Evolutionary conservation across 345 rosid species (phyloP), one percentile per base, ranked within the genome.

Genomic region (Eucalyptus tenuipes): DNA sequence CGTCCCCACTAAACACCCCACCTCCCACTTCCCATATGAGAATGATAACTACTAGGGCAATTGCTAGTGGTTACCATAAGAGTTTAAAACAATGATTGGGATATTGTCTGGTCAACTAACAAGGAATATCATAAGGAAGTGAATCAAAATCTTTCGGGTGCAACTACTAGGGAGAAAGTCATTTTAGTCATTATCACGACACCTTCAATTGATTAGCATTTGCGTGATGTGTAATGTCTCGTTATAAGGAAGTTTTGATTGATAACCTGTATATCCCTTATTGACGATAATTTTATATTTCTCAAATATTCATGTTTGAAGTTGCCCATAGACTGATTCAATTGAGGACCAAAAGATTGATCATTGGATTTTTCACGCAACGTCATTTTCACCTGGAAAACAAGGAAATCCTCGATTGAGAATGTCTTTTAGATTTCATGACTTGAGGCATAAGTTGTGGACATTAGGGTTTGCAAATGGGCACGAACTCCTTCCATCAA

Each of bases 11-110:
- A 7, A 52, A 52, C 5, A 52, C 57, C 57, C 1, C 57, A 3
- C 10, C 24, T 52, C 25, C 2, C 57, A 2, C 5, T 20, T 18
- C 1, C 0, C 4, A 52, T 52, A 52, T 52, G 10, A 52, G 5
- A 18, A 52, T 0, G 25, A 52, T 52, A 1, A 4, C 24, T 52
- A 7, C 0, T 52, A 3, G 10, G 57, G 0, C 10, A 52, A 52
- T 52, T 52, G 57, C 1, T 1, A 52, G 1, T 52, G 0, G 0
- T 52, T 52, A 18, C 5, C 5, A 0, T 12, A 18, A 71, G 45
- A 5, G 81, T 17, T 71, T 37, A 37, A 18, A 71, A 1, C 45
- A 5, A 2, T 2, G 4, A 18, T 17, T 33, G 42, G 4, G 25
- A 24, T 24, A 71, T 25, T 37, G 2, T 37, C 14, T 1, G 14